Evolutionary conservation across 306 rosid genomes (phyloP).

Genomic region (Purshia tridentata): DNA sequence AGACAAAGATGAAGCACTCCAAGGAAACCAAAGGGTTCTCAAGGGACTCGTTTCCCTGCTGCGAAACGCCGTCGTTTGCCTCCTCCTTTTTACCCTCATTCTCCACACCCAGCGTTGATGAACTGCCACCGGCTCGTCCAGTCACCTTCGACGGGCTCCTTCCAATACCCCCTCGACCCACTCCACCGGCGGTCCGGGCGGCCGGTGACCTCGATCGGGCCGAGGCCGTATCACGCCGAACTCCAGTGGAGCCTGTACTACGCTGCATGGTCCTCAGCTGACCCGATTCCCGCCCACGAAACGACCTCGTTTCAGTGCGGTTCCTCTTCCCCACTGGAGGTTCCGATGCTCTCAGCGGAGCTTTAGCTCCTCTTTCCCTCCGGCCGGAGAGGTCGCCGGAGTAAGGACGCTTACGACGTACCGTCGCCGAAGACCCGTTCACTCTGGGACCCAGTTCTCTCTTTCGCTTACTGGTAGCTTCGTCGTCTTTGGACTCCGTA

Average conservation of each 20-base stretch:
- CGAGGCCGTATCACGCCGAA: conserved; percentile 37
- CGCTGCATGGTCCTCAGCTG: conserved; percentile 40
- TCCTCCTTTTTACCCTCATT: conserved; percentile 28
- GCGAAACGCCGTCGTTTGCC: conserved; percentile 28
- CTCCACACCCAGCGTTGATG: conserved; percentile 17
- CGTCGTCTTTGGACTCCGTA: conserved; percentile 59
- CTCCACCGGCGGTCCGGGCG: conserved; percentile 33
- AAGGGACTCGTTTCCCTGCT: conserved; percentile 47
- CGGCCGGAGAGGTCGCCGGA: conserved; percentile 33
- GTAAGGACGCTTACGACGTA: conserved; percentile 50
- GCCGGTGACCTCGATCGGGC: conserved; percentile 66
- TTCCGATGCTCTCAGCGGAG: conserved; percentile 11
- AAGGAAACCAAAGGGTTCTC: conserved; percentile 73
- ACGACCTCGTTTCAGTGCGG: conserved; percentile 25
- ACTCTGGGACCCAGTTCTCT: conserved; percentile 40
- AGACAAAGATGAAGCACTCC: conserved; percentile 95
- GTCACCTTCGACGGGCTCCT: conserved; percentile 36
- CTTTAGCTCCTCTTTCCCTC: conserved; percentile 43
- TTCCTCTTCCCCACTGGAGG: conserved; percentile 43
- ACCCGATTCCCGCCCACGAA: conserved; percentile 40
- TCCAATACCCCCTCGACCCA: conserved; percentile 11
- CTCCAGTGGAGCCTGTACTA: conserved; percentile 27
- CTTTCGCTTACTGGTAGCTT: conserved; percentile 60
- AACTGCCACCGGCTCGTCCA: conserved; percentile 27
- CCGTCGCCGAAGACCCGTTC: conserved; percentile 26